These are phyloP conservation scores for Kwoniella bestiolae DNA, from an alignment of 768 basidiomycete genomes.

Conservation along the genomic window DNA sequence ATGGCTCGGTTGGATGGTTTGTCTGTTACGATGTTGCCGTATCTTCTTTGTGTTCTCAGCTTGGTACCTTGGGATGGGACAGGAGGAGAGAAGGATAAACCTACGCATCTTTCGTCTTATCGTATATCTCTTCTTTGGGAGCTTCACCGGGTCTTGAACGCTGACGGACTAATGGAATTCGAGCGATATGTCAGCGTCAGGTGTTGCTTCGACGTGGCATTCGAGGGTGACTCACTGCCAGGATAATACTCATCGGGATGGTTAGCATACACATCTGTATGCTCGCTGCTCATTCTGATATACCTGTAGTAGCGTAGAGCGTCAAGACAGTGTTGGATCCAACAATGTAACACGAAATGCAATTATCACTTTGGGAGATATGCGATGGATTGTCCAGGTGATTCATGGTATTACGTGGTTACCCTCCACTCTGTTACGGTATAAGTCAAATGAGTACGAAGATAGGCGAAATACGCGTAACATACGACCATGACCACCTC, in stretches of 20 bases:
- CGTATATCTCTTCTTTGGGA: conserved; percentile 38
- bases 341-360: too few species aligned
- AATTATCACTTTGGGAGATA: too few species aligned
- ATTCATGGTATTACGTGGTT: not conserved
- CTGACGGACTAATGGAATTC: conserved; percentile 26
- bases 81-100: not conserved
- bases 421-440: too few species aligned
- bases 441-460: too few species aligned
- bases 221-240: conserved; percentile 29
- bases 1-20: conserved; percentile 68
- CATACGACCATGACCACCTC: too few species aligned
- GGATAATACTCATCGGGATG: conserved; percentile 34
- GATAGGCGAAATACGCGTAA: conserved; percentile 11
- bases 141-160: conserved; percentile 39
- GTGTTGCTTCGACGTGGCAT: not conserved
- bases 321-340: too few species aligned
- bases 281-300: not conserved
- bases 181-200: not conserved
- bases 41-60: too few species aligned
- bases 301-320: not conserved
- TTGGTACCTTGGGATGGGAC: not conserved
- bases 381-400: too few species aligned
- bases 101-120: conserved; percentile 38
- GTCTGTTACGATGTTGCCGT: conserved; percentile 43
- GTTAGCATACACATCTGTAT: conserved; percentile 27